Evolutionary conservation across 2,329 filamentous ascomycete genomes (phyloP).

Genomic region (Pyrenophora seminiperda): DNA sequence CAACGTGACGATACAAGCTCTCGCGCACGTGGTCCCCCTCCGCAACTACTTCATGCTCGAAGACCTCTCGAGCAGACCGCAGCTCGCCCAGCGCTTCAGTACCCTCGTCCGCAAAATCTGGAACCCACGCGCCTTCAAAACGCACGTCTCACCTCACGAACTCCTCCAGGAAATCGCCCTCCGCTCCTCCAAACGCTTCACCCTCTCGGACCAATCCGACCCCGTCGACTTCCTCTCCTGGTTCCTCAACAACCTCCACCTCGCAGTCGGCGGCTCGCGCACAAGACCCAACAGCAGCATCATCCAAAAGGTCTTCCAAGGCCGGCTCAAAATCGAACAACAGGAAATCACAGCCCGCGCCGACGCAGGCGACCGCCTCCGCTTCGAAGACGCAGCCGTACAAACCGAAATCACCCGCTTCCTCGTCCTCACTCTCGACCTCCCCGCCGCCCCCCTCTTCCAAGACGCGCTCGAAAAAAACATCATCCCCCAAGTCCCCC

Average conservation of each 20-base stretch:
- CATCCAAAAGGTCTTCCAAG: constrained; percentile 92
- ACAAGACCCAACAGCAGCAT: constrained; percentile 84
- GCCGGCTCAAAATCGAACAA: constrained; percentile 86
- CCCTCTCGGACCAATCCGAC: constrained; percentile 86
- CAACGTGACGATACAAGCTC: constrained; percentile 89
- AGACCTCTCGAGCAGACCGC: constrained; percentile 72
- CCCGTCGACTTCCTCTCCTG: constrained; percentile 96
- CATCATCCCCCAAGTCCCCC: constrained; percentile 91
- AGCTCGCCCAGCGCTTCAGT: constrained; percentile 85
- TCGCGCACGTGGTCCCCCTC: constrained; percentile 86
- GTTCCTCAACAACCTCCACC: constrained; percentile 95
- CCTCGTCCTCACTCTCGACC: constrained; percentile 89
- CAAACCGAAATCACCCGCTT: constrained; percentile 79
- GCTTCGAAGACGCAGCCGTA: constrained; percentile 91
- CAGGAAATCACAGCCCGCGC: constrained; percentile 92
- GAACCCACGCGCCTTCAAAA: constrained; percentile 96
- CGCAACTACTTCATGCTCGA: constrained; percentile 92
- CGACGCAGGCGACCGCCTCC: constrained; percentile 82
- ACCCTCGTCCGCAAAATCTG: constrained; percentile 95
- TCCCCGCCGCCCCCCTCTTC: constrained; percentile 90
- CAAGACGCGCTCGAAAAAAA: constrained; percentile 93
- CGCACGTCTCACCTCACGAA: constrained; percentile 96
- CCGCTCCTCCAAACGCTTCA: constrained; percentile 90
- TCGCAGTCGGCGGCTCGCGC: constrained; percentile 87
- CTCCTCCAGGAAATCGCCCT: constrained; percentile 92